These are phyloP conservation scores for Populus hybrid DNA, from an alignment of 441 rosid species.

Conservation along the genomic window DNA sequence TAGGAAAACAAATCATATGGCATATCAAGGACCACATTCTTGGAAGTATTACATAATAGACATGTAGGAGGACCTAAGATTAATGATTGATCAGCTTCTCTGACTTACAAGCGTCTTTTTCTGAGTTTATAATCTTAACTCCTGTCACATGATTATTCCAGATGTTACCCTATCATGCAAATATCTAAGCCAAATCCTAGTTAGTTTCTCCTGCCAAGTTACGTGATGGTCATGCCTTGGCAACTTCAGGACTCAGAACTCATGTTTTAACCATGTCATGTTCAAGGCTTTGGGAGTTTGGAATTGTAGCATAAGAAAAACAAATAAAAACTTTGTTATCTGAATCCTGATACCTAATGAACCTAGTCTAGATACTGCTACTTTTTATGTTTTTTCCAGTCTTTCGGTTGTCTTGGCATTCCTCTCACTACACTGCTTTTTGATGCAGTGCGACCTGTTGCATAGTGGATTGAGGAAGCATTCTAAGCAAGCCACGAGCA, in stretches of 20 bases:
- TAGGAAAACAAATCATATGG: neutral
- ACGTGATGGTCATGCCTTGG: neutral
- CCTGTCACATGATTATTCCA: neutral
- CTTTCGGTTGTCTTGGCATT: neutral
- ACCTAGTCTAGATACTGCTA: neutral
- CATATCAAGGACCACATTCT: neutral
- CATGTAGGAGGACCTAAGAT: neutral
- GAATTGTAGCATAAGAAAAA: no score
- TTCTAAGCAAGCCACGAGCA: neutral
- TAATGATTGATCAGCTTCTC: neutral
- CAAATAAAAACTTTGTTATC: no score
- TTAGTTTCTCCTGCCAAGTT: neutral
- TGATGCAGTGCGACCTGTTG: neutral
- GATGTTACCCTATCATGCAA: no score
- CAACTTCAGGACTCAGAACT: neutral
- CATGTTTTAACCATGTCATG: neutral
- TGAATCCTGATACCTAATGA: neutral
- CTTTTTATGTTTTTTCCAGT: neutral
- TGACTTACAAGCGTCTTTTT: neutral
- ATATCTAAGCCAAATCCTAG: no score
- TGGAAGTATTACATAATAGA: neutral
- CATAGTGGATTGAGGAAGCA: neutral
- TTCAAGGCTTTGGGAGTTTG: no score
- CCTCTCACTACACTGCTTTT: neutral
- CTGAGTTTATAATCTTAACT: neutral